A percentile compares a stretch with the other conserved stretches of the same genome.
Conservation (phyloP, 2,329 filamentous ascomycete genomes). For the Ascochyta rabiei region DNA sequence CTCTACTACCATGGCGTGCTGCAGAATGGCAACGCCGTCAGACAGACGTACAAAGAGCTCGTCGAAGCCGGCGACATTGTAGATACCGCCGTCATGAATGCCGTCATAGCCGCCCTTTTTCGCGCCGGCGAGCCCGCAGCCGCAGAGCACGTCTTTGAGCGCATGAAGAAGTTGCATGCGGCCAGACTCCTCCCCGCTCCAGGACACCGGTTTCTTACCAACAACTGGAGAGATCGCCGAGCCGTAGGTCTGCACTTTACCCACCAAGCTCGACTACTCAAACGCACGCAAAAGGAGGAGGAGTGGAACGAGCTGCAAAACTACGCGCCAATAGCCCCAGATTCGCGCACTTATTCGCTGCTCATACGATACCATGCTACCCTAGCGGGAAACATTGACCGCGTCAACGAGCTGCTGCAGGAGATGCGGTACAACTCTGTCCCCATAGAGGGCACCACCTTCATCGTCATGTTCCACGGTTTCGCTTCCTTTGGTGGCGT, state of each 20-base stretch:
- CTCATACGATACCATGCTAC: constrained; percentile 77
- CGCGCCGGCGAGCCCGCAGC: constrained; percentile 75
- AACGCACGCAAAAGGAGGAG: constrained; percentile 55
- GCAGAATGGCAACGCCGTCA: constrained; percentile 73
- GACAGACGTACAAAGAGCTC: constrained; percentile 79
- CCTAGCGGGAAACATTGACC: constrained; percentile 71
- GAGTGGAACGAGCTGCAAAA: constrained; percentile 68
- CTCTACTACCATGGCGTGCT: constrained; percentile 84
- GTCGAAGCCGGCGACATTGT: constrained; percentile 87
- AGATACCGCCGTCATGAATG: constrained; percentile 85
- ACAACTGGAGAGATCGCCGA: constrained; percentile 51
- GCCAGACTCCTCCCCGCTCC: constrained; percentile 37
- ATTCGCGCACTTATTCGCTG: constrained; percentile 79
- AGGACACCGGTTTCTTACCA: constrained; percentile 38
- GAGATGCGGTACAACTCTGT: constrained; percentile 77
- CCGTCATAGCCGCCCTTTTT: constrained; percentile 79
- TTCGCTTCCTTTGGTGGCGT: constrained; percentile 76
- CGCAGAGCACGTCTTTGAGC: constrained; percentile 79
- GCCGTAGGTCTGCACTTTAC: constrained; percentile 57
- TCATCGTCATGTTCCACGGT: constrained; percentile 80
- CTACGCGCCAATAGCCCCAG: constrained; percentile 70
- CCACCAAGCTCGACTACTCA: constrained; percentile 50
- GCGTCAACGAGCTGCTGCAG: constrained; percentile 72
- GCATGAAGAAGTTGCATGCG: constrained; percentile 74
- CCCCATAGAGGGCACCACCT: constrained; percentile 75